phyloP scores from a whole-genome alignment of 768 basidiomycete genomes.

The Cystobasidiopsis lactophilus region DNA sequence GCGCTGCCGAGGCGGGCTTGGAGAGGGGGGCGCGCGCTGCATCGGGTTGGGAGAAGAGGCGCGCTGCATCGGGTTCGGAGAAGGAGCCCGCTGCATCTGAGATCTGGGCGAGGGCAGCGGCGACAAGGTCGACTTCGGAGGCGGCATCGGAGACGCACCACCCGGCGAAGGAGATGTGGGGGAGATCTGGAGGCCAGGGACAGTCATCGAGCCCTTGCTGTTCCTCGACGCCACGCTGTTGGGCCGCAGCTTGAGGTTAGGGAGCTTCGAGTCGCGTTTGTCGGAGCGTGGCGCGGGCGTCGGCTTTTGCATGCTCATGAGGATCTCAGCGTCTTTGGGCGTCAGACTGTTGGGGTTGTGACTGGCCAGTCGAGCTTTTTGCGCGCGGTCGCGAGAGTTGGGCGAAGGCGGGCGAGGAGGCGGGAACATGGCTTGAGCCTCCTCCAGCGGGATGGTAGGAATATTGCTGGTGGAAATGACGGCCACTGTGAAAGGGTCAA shows the following conservation, averaged over 20 bases:
- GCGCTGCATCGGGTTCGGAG: no score
- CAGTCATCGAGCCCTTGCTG: background rate
- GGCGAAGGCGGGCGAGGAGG: constrained; percentile 89
- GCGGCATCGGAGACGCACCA: background rate
- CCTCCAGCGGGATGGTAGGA: constrained; percentile 78
- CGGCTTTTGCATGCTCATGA: constrained; percentile 26
- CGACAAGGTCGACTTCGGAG: background rate
- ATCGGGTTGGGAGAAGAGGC: no score
- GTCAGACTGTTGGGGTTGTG: constrained; percentile 22
- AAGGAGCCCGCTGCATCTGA: no score
- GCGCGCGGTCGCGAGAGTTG: constrained; percentile 67
- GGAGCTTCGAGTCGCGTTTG: background rate
- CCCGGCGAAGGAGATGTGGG: background rate
- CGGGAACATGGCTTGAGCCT: constrained; percentile 92
- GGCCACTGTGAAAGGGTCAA: constrained; percentile 35
- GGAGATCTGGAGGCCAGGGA: no score
- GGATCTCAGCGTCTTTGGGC: constrained; percentile 21
- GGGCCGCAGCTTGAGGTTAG: background rate
- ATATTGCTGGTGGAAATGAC: constrained; percentile 93
- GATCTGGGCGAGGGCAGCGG: no score
- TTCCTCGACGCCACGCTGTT: background rate
- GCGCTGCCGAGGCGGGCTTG: background rate
- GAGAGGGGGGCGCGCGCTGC: background rate
- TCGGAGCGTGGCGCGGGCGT: background rate
- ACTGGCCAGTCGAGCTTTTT: constrained; percentile 35